Base-by-base conservation (phyloP, 208 protist genomes). In the Trypanosoma melophagium region DNA sequence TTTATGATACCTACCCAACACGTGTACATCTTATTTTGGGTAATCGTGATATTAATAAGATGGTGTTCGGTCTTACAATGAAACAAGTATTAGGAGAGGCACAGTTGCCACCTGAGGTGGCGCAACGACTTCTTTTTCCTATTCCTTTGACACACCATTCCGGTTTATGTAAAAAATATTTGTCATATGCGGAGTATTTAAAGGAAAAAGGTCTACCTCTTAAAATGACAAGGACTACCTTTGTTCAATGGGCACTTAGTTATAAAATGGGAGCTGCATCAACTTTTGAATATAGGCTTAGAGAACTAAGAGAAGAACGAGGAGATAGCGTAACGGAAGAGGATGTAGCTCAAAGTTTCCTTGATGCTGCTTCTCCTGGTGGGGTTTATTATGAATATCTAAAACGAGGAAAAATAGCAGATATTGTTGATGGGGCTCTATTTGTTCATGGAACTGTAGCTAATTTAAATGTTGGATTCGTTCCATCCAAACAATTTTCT, bases 11-110 rank as follows among this genome's bases (percentile, higher is more conserved):
- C 31, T 79, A 91, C 58, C 89, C 90, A 2, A 54, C 79, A 1
- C 84, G 90, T 17, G 91, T 96, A 53, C 86, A 92, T 76, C 75
- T 95, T 38, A 87, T 96, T 45, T 79, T 96, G 12, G 93, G 93
- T 16, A 97, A 97, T 74, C 84, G 93, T 1, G 93, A 97, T 59
- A 51, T 96, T 54, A 97, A 96, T 81, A 97, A 97, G 74, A 86
- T 96, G 79, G 76, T 84, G 19, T 76, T 96, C 66, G 59, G 55
- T 35, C 9, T 54, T 2, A 53, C 64, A 14, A 55, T 69, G 28
- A 67, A 67, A 19, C 28, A 67, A 1, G 66, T 55, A 28, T 45
- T 82, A 60, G 28, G 40, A 3, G 19, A 69, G 0, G 52, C 79
- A 19, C 65, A 67, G 17, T 72, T 76, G 31, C 69, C 83, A 50